Base-by-base conservation (phyloP, 2,329 filamentous ascomycete genomes). In the Colletotrichum godetiae region DNA sequence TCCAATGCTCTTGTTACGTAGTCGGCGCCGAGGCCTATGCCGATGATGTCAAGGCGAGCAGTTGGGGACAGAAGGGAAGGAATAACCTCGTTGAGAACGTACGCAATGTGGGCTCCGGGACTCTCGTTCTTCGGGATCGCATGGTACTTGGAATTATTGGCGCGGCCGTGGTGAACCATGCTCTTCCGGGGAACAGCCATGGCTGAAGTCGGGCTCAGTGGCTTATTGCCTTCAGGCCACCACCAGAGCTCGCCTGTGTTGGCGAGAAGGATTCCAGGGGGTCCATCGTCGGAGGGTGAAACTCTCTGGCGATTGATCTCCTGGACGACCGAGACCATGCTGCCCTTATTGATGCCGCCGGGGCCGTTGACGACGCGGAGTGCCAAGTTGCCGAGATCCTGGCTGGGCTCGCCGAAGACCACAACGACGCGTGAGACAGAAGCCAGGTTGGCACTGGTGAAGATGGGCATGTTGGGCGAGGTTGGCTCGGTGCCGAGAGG, bases 241-340 rank as follows among this genome's bases (percentile, higher is more conserved):
- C 94, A 98, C 77, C 92, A 86, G 22, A 94, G 84, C 82, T 97
- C 92, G 5, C 94, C 94, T 4, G 91, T 86, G 79, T 98, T 98
- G 58, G 94, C 90, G 31, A 98, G 84, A 33, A 98, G 83, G 68
- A 98, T 84, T 3, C 89, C 93, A 0, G 88, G 91, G 1, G 84
- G 75, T 2, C 80, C 76, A 0, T 78, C 33, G 24, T 86, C 83
- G 0, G 76, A 60, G 0, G 80, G 75, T 15, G 81, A 83, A 42
- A 81, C 81, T 29, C 59, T 74, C 68, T 86, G 82, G 19, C 77
- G 66, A 55, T 78, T 79, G 5, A 92, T 81, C 13, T 80, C 83
- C 46, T 85, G 81, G 29, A 92, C 88, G 69, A 96, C 85, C 12
- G 91, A 88, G 35, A 96, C 83, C 53, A 92, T 87, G 37, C 91